Conservation (phyloP, 306 rosid genomes). For the Argentina anserina region DNA sequence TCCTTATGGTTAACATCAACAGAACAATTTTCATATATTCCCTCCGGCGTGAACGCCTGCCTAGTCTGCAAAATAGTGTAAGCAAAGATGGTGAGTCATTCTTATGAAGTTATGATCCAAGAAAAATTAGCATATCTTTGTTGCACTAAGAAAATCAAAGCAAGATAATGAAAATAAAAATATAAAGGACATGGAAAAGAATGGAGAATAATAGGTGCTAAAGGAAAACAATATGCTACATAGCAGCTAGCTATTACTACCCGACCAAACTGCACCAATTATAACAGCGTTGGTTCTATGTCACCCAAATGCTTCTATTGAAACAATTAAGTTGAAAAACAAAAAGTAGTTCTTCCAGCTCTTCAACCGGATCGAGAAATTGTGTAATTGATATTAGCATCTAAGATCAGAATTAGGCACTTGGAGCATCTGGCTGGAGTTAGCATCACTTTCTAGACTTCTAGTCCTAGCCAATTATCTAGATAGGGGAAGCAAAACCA, state of each 20-base stretch:
- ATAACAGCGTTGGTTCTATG: neutral
- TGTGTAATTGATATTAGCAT: neutral
- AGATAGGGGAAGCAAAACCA: neutral
- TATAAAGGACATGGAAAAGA: neutral
- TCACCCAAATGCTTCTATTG: neutral
- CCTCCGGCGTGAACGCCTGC: slow-evolving; percentile 69
- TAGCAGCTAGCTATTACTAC: neutral
- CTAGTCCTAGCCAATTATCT: neutral
- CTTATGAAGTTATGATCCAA: neutral
- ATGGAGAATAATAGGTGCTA: neutral
- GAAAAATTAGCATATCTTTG: neutral
- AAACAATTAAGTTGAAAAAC: neutral
- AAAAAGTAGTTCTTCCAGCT: neutral
- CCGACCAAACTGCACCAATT: neutral
- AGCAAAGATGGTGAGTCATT: neutral
- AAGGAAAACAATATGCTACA: neutral
- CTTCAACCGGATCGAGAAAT: neutral
- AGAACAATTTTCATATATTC: slow-evolving; percentile 70
- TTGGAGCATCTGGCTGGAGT: neutral
- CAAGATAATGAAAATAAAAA: neutral
- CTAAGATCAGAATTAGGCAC: neutral
- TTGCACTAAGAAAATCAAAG: neutral
- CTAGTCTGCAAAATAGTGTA: slow-evolving; percentile 56
- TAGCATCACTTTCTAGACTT: neutral
- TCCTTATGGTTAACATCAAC: slow-evolving; percentile 76